Base-by-base conservation (phyloP, 768 basidiomycete species). In the Mycena metata region DNA sequence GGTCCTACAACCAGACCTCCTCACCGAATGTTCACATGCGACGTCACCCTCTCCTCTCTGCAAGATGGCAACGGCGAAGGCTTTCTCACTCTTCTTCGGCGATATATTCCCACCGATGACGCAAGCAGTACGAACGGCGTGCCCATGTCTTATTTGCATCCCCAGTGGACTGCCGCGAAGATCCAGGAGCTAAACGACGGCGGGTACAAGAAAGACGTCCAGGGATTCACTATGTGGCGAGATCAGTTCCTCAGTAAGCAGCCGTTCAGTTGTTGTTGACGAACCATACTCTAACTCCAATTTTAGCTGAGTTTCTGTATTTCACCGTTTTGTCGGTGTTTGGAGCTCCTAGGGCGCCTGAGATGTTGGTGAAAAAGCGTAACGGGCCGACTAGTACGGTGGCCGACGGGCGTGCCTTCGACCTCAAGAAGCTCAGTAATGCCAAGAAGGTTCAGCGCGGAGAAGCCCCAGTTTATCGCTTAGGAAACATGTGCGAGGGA, bases 81-180 rank as follows among this genome's bases (percentile, higher is more conserved):
- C 30, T 41, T 55, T 23, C 52, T 55, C 52, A 55, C 21, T 15
- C 52, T 55, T 4, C 43, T 58, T 24, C 42, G 30, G 15, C 42
- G 12, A 58, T 58, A 58, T 26, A 15, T 58, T 42, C 56, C 41
- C 5, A 23, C 42, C 15, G 56, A 23, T 41, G 59, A 55, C 4
- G 33, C 3, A 8, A 57, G n/a, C 52, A 35, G 23, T 10, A 55
- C 19, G n/a, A 35, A 55, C 8, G 19, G n/a, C 52, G 12, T 36
- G 26, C 15, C 9, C 19, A 30, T 19, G 5, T 57, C 56, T 3
- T 43, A 43, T 24, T 45, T 17, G 42, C 42, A 45, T 57, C 56
- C 56, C 2, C 24, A 17, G 1, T 57, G 56, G 42, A 57, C 17
- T 12, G 4, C 33, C 1, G 43, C 45, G 43, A 15, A 19, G 5